These are phyloP conservation scores for Claviceps lovelessii DNA, from an alignment of 2,329 filamentous ascomycete species.

Conservation along the genomic window DNA sequence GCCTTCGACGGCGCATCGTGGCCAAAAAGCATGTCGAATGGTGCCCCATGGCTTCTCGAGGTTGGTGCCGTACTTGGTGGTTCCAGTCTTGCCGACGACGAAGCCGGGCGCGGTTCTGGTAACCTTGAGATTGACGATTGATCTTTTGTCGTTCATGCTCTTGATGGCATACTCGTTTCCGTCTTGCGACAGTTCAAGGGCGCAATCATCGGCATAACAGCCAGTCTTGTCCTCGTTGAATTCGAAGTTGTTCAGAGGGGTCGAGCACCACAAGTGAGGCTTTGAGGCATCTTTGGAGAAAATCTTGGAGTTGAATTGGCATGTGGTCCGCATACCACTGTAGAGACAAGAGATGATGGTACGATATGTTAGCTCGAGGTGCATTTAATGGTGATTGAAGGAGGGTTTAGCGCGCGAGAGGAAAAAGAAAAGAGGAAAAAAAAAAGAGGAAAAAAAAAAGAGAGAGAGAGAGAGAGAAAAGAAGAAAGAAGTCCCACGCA, in stretches of 20 bases:
- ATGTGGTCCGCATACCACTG: constrained; percentile 78
- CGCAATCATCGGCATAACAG: constrained; percentile 77
- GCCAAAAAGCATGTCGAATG: constrained; percentile 93
- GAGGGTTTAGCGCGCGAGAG: neutral
- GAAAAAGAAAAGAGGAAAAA: neutral
- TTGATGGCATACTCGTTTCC: constrained; percentile 77
- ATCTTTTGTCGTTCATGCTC: constrained; percentile 66
- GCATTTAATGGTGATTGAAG: neutral
- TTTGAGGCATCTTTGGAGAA: constrained; percentile 62
- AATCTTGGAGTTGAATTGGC: constrained; percentile 89
- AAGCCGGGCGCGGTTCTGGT: constrained; percentile 67
- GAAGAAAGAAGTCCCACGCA: constrained; percentile 30
- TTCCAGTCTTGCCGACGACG: constrained; percentile 71
- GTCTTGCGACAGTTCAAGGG: constrained; percentile 73
- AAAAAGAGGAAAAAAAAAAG: neutral
- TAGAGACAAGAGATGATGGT: neutral
- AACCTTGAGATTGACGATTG: constrained; percentile 75
- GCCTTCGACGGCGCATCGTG: constrained; percentile 67
- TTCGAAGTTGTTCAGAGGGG: constrained; percentile 60
- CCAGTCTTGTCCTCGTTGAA: constrained; percentile 73
- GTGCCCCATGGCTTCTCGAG: constrained; percentile 74
- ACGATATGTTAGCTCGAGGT: neutral
- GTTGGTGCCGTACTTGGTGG: constrained; percentile 75
- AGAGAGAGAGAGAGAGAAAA: neutral
- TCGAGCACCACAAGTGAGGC: constrained; percentile 70